phyloP scores from a whole-genome alignment of 805 yeast genomes.

The Pichia exigua region DNA sequence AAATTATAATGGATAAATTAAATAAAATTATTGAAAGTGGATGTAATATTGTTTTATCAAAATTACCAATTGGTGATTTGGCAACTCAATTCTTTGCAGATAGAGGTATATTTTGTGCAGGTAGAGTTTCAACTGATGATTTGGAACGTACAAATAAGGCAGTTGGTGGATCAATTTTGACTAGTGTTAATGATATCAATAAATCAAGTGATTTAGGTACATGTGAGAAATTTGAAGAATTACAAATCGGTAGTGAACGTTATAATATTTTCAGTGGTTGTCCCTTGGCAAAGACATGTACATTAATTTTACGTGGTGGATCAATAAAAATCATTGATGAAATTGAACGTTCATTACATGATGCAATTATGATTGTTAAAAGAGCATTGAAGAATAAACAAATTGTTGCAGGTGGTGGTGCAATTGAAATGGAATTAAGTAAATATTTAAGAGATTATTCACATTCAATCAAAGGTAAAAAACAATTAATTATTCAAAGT shows the following conservation, averaged over 20 bases:
- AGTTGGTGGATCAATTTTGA: constrained; percentile 86
- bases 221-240: constrained; percentile 81
- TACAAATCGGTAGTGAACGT: constrained; percentile 93
- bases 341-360: constrained; percentile 95
- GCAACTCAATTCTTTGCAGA: constrained; percentile 99
- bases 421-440: constrained; percentile 95
- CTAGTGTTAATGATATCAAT: constrained; percentile 63
- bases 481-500: constrained; percentile 85
- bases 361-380: constrained; percentile 97
- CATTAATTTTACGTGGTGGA: constrained; percentile 91
- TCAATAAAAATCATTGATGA: constrained; percentile 98
- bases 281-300: constrained; percentile 87
- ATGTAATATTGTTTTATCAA: constrained; percentile 87
- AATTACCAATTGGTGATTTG: constrained; percentile 94
- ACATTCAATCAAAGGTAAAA: constrained; percentile 87
- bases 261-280: constrained; percentile 91
- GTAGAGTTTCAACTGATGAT: constrained; percentile 83
- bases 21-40: constrained; percentile 78
- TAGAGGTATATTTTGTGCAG: constrained; percentile 93
- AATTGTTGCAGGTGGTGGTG: constrained; percentile 98
- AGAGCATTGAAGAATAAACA: constrained; percentile 81
- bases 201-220: constrained; percentile 66
- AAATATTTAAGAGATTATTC: constrained; percentile 81
- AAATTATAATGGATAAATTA: constrained; percentile 79
- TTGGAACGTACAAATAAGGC: constrained; percentile 89